Evolutionary conservation across 2,329 filamentous ascomycete genomes (phyloP).

Genomic region (Penicillium sp.): DNA sequence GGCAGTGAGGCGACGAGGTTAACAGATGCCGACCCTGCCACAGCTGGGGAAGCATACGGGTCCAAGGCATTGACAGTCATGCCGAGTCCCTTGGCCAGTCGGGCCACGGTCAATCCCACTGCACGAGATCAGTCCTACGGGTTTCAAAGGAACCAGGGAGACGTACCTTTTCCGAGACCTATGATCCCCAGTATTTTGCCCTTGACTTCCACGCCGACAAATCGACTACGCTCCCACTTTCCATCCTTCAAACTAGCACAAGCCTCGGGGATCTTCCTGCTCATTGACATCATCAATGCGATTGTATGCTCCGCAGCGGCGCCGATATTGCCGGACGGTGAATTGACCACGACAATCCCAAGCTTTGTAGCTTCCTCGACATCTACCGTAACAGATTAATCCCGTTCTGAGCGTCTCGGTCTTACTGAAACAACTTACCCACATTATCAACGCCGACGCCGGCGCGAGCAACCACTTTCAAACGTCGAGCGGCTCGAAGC

Average conservation of each 20-base stretch:
- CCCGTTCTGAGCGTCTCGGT: not conserved
- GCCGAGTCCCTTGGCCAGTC: conserved; percentile 73
- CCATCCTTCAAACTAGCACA: conserved; percentile 68
- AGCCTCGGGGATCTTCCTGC: conserved; percentile 69
- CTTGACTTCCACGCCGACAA: conserved; percentile 75
- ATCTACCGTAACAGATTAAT: conserved; percentile 41
- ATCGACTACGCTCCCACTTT: conserved; percentile 70
- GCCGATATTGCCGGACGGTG: conserved; percentile 74
- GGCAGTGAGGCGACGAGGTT: conserved; percentile 58
- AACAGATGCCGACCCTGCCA: conserved; percentile 67
- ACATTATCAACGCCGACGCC: conserved; percentile 85
- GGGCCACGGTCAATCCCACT: conserved; percentile 74
- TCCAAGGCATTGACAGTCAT: conserved; percentile 75
- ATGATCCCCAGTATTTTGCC: conserved; percentile 74
- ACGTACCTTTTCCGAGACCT: conserved; percentile 70
- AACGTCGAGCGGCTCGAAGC: conserved; percentile 62
- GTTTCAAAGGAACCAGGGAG: not conserved
- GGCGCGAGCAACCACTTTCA: conserved; percentile 76
- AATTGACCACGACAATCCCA: conserved; percentile 79
- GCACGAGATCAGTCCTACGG: not conserved
- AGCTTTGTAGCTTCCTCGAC: conserved; percentile 68
- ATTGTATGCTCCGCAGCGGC: conserved; percentile 78
- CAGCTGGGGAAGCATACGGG: conserved; percentile 72
- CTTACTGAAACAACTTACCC: conserved; percentile 27
- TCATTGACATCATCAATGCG: conserved; percentile 69